Base-by-base conservation (phyloP, 805 yeast genomes). In the Metschnikowia koreensis region DNA sequence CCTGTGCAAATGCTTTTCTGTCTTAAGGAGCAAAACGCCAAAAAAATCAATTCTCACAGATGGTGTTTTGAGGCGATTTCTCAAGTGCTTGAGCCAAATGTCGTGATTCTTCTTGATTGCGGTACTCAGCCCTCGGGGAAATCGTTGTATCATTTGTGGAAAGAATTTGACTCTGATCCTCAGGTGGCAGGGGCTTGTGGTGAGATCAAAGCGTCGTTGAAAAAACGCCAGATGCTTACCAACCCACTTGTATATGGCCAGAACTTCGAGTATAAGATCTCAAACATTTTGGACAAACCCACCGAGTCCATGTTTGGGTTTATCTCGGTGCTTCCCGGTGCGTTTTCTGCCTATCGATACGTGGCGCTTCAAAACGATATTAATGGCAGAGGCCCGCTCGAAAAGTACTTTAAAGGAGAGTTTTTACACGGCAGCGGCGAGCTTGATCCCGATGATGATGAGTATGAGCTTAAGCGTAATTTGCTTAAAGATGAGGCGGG, bases 161-260 rank as follows among this genome's bases (percentile, higher is more conserved):
- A 81, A 57, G 85, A 82, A 46, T 83, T 83, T 56, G 81, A 82
- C 64, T 69, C 73, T 52, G 81, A 83, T 60, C 75, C 77, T 9
- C 75, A 75, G 51, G 83, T 83, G 28, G 88, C 87, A 5, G 88
- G 88, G 27, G 87, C 87, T 5, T 82, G 87, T 68, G 88, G 88
- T n/a, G 88, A 83, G 60, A 82, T 83, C 60, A 83, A 81, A 51
- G 86, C 86, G 2, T 74, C 80, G 63, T 69, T 83, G 65, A 73
- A 73, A 38, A 70, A 71, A 47, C 62, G 75, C 16, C 77, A 74
- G 60, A 74, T 79, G 56, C 60, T 81, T 53, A 70, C 81, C 38
- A 83, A 83, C 61, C 87, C 87, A 12, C 66, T 83, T 36, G 86
- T 83, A 15, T 84, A 84, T 13, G 82, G 82, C 7, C 88, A 83